phyloP scores from a whole-genome alignment of 192 early-diverging fungal genomes.

The Coemansia sp. region DNA sequence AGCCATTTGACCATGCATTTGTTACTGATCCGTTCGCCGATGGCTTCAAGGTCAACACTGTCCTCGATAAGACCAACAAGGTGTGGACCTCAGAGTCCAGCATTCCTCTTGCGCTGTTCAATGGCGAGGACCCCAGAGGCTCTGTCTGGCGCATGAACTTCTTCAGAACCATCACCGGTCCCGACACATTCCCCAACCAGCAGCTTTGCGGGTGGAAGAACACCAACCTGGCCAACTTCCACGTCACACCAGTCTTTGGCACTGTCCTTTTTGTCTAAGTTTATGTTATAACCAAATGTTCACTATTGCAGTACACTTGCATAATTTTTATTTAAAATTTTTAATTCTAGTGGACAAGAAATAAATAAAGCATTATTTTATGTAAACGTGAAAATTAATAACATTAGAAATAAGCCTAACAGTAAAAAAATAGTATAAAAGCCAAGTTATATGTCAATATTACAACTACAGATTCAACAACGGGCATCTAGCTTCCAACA shows the following conservation, averaged over 20 bases:
- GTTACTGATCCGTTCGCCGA: constrained; percentile 46
- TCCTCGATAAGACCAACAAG: constrained; percentile 23
- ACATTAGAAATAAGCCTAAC: background rate
- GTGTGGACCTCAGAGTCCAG: constrained; percentile 25
- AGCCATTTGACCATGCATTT: constrained; percentile 51
- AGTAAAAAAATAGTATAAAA: background rate
- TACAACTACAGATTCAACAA: background rate
- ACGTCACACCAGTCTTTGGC: constrained; percentile 49
- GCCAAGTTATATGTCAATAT: background rate
- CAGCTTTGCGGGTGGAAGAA: constrained; percentile 54
- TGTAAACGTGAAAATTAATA: too few relatives aligned
- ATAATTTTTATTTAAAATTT: too few relatives aligned
- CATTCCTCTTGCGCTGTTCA: constrained; percentile 52
- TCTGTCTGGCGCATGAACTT: constrained; percentile 56
- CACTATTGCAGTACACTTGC: too few relatives aligned
- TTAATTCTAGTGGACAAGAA: too few relatives aligned
- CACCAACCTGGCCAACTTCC: constrained; percentile 43
- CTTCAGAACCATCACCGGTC: constrained; percentile 46
- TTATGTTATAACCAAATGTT: background rate
- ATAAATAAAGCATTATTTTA: too few relatives aligned
- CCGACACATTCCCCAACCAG: constrained; percentile 43
- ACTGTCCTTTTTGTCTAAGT: constrained; percentile 23
- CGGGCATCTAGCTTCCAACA: background rate
- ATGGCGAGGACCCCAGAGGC: constrained; percentile 43
- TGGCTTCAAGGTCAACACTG: constrained; percentile 43